A percentile compares a stretch with the other conserved stretches of the same genome.
Evolutionary conservation across 2,329 filamentous ascomycete species (phyloP).

Genomic region (Geosmithia putterillii): DNA sequence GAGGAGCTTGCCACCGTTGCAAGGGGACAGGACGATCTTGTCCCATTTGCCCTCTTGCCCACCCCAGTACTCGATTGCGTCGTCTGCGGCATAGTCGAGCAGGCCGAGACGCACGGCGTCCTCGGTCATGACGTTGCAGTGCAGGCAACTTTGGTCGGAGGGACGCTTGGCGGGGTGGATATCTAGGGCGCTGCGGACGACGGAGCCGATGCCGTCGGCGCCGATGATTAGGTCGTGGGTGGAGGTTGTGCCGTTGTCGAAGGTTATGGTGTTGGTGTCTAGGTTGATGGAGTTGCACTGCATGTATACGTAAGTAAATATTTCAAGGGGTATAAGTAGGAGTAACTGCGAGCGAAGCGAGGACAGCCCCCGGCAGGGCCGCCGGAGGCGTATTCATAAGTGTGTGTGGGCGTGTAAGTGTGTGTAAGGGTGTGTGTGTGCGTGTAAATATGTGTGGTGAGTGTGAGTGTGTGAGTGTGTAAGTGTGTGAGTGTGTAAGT

Average conservation of each 20-base stretch:
- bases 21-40: slow-evolving; percentile 61
- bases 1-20: slow-evolving; percentile 50
- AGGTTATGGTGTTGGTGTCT: slow-evolving; percentile 33
- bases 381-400: too few relatives aligned
- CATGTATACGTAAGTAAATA: too few relatives aligned
- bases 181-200: slow-evolving; percentile 51
- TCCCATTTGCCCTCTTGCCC: slow-evolving; percentile 50
- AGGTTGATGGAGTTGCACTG: slow-evolving; percentile 40
- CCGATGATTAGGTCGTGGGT: slow-evolving; percentile 50
- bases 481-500: not conserved
- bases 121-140: slow-evolving; percentile 50
- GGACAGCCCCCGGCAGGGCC: too few relatives aligned
- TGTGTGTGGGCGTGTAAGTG: too few relatives aligned
- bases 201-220: slow-evolving; percentile 56
- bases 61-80: slow-evolving; percentile 59
- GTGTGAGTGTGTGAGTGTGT: not conserved
- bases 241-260: slow-evolving; percentile 35
- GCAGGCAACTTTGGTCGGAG: slow-evolving; percentile 48
- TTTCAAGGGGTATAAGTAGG: too few relatives aligned
- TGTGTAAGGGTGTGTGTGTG: too few relatives aligned
- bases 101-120: slow-evolving; percentile 48
- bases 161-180: slow-evolving; percentile 46
- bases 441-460: too few relatives aligned
- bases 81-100: slow-evolving; percentile 47
- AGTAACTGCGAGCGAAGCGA: too few relatives aligned